Base-by-base conservation (phyloP, 352 stramenopile genomes). In the Pythium catenulatum region DNA sequence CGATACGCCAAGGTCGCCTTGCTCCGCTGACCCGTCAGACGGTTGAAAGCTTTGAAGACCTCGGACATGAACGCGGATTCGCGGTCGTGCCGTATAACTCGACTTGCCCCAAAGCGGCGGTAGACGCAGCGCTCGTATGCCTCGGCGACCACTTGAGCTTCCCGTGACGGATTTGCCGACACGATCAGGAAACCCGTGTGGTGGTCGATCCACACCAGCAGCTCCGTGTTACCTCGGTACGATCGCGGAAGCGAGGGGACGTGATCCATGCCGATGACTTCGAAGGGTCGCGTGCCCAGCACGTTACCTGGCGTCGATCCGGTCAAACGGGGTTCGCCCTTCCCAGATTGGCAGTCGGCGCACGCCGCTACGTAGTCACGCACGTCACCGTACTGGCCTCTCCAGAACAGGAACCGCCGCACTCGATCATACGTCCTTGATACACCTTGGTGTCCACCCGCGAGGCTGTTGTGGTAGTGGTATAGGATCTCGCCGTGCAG, bases 221-320 rank as follows among this genome's bases (percentile, higher is more conserved):
- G 30, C n/a, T 90, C 88, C 0, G 82, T 87, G 37, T 92, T 92
- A 0, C 88, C 88, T 21, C 77, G 76, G 25, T 86, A 59, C 0
- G 79, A 89, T 19, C 43, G 76, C 0, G 88, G 88, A 6, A 92
- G 41, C 6, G 82, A 88, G 11, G 82, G 85, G 0, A 90, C 87
- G 17, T 90, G 85, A 46, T 92, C 85, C 88, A 90, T 89, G 0
- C 77, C 85, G 2, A 92, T 34, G 4, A 91, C 72, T 65, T 90
- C 76, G 37, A 89, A 90, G 8, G 88, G 81, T 4, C 82, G 69
- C 0, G 81, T 75, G 0, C 77, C 77, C 17, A 79, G 19, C 3
- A 92, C 61, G 56, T 89, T 89, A 0, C 70, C 83, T 25, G 83
- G 70, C 4, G 70, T 73, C 61, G 0, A 0, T 0, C 9, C 72